Base-by-base conservation (phyloP, 352 stramenopile species). In the Phytophthora chlamydospora region DNA sequence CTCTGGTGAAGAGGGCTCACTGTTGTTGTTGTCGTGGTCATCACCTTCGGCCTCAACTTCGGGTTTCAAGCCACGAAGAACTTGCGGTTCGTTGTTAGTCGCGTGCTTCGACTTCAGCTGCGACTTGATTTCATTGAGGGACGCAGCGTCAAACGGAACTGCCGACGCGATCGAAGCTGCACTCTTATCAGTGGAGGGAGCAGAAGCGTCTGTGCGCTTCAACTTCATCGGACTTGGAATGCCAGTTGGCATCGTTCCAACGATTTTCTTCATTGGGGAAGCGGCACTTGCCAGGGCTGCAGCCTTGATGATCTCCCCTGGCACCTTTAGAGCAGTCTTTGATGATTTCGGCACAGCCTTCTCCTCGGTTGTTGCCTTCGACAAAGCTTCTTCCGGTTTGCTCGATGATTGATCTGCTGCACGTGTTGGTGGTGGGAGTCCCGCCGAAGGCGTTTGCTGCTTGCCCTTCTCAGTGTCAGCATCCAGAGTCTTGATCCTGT, bases 81-180 rank as follows among this genome's bases (percentile, higher is more conserved):
- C 45, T 7, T 65, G 49, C 31, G 57, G 52, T 8, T 47, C 48
- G 11, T 66, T 68, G 10, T 45, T 69, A 6, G 47, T 51, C 0
- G 52, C 55, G 52, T 91, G 78, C 57, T 88, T 90, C 9, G 64
- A 78, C 38, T 77, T 67, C 29, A 91, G 58, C 53, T 84, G 73
- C 4, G 63, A 71, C 32, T 78, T 80, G 53, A 89, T 88, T 59
- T 88, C 80, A 17, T 70, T 78, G 17, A 90, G 74, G 4, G 80
- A 85, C 8, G 71, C 62, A 31, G 54, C 67, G 45, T 88, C 80
- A 24, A 91, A 88, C 10, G 77, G 71, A 31, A 75, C 53, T n/a
- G 78, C 47, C 2, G 55, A 55, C 43, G 75, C 70, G 6, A 52
- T 44, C 4, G 67, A 50, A 1, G 31, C 39, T 27, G 59, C 60